Percentiles rank a stretch among this genome's conserved stretches.
Evolutionary conservation across 2,329 filamentous ascomycete genomes (phyloP).

Genomic region (Alternaria arborescens): DNA sequence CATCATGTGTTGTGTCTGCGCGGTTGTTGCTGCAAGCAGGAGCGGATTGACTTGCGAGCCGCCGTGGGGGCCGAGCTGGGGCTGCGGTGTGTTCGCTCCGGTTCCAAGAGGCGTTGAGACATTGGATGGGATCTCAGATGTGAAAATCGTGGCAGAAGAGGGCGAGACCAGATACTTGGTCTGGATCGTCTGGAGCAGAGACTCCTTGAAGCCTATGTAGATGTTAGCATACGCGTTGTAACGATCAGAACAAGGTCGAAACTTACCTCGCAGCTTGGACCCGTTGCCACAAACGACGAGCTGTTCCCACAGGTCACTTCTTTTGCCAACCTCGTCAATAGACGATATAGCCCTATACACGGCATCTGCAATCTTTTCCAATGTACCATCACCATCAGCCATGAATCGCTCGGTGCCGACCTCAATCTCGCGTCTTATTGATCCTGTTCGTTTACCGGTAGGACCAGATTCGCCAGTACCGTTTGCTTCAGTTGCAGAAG

Average conservation of each 20-base stretch:
- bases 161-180: slow-evolving; percentile 90
- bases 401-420: slow-evolving; percentile 79
- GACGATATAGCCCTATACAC: slow-evolving; percentile 85
- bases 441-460: slow-evolving; percentile 32
- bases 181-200: slow-evolving; percentile 79
- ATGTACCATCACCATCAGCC: slow-evolving; percentile 69
- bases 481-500: slow-evolving; percentile 39
- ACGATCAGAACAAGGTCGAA: not conserved
- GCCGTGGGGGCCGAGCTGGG: slow-evolving; percentile 58
- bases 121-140: slow-evolving; percentile 93
- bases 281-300: slow-evolving; percentile 93
- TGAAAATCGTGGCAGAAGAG: slow-evolving; percentile 94
- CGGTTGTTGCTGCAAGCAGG: slow-evolving; percentile 87
- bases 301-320: slow-evolving; percentile 89
- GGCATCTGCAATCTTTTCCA: slow-evolving; percentile 83
- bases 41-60: slow-evolving; percentile 82
- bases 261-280: slow-evolving; percentile 66
- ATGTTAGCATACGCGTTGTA: slow-evolving; percentile 40
- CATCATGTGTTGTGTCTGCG: slow-evolving; percentile 63
- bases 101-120: slow-evolving; percentile 90
- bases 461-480: slow-evolving; percentile 30
- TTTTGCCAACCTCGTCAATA: slow-evolving; percentile 84
- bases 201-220: slow-evolving; percentile 79
- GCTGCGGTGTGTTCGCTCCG: slow-evolving; percentile 86
- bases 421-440: slow-evolving; percentile 70